phyloP scores from a whole-genome alignment of 345 rosid genomes.

The Aquilaria sinensis region DNA sequence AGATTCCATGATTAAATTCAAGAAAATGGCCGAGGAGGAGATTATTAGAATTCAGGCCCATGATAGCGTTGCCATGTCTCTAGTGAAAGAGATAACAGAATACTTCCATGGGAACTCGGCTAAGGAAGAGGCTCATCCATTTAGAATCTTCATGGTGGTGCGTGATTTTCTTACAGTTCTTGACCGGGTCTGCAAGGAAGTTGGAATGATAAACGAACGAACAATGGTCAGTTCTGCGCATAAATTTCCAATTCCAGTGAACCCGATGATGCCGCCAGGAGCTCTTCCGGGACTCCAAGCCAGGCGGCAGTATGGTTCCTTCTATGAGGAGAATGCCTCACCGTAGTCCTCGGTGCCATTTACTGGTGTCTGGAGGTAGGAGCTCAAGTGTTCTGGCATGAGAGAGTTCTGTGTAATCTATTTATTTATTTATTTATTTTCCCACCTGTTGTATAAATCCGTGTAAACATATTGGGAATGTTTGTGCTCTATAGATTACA shows the following conservation, averaged over 20 bases:
- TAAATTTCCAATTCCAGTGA: conserved; percentile 75
- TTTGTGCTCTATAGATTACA: conserved; percentile 29
- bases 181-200: conserved; percentile 96
- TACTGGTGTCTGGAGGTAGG: conserved; percentile 16
- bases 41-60: conserved; percentile 83
- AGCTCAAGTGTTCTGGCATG: conserved; percentile 17
- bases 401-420: conserved; percentile 25
- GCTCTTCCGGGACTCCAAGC: conserved; percentile 36
- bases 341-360: conserved; percentile 27
- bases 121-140: conserved; percentile 97
- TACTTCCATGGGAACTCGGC: conserved; percentile 99
- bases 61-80: conserved; percentile 77
- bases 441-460: conserved; percentile 49
- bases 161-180: conserved; percentile 81
- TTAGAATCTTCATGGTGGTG: conserved; percentile 96
- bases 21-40: conserved; percentile 71
- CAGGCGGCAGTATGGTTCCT: conserved; percentile 37
- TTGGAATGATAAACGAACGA: conserved; percentile 80
- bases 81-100: conserved; percentile 95
- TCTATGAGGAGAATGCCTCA: conserved; percentile 46
- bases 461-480: conserved; percentile 32
- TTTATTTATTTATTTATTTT: conserved; percentile 18
- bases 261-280: conserved; percentile 64
- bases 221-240: conserved; percentile 80
- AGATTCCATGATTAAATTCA: conserved; percentile 64